Evolutionary conservation across 306 rosid species (phyloP).

Genomic region (Prunus davidiana): DNA sequence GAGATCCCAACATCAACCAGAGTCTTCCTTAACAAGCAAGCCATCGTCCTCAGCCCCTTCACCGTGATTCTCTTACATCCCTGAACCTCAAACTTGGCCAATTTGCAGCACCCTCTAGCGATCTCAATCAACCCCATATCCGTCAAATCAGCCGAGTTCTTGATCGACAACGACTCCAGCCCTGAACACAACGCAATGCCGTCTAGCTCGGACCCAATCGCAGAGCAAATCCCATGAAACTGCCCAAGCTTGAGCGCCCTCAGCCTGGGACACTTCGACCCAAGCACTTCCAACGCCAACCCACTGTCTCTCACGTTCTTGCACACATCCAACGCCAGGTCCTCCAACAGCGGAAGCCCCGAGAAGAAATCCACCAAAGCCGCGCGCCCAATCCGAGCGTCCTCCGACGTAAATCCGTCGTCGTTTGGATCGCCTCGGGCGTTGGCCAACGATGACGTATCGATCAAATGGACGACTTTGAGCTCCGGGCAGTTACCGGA

Average conservation of each 20-base stretch:
- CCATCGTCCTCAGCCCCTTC: conserved; percentile 69
- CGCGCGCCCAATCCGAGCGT: conserved; percentile 55
- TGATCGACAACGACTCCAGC: conserved; percentile 60
- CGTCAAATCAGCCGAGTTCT: conserved; percentile 65
- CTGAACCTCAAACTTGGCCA: conserved; percentile 55
- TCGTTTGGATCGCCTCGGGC: conserved; percentile 51
- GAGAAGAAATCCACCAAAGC: conserved; percentile 59
- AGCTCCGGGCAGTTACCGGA: conserved; percentile 64
- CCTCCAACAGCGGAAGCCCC: conserved; percentile 68
- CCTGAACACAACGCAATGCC: conserved; percentile 80
- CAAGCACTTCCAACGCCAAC: conserved; percentile 64
- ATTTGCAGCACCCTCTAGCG: conserved; percentile 70
- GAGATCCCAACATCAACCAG: conserved; percentile 66
- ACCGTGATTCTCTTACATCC: conserved; percentile 74
- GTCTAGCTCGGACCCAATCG: conserved; percentile 67
- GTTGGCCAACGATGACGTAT: conserved; percentile 55
- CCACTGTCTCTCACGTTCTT: conserved; percentile 73
- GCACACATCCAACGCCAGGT: conserved; percentile 76
- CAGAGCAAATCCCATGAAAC: conserved; percentile 77
- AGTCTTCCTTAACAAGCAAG: conserved; percentile 51
- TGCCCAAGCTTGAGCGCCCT: conserved; percentile 68
- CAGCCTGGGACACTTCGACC: conserved; percentile 59
- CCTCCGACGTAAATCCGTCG: conserved; percentile 53
- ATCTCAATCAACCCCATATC: conserved; percentile 94
- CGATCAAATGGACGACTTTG: conserved; percentile 62